Percentiles rank a stretch among this genome's conserved stretches.
Evolutionary conservation across 805 yeast genomes (phyloP).

Genomic region (Teunomyces stri): DNA sequence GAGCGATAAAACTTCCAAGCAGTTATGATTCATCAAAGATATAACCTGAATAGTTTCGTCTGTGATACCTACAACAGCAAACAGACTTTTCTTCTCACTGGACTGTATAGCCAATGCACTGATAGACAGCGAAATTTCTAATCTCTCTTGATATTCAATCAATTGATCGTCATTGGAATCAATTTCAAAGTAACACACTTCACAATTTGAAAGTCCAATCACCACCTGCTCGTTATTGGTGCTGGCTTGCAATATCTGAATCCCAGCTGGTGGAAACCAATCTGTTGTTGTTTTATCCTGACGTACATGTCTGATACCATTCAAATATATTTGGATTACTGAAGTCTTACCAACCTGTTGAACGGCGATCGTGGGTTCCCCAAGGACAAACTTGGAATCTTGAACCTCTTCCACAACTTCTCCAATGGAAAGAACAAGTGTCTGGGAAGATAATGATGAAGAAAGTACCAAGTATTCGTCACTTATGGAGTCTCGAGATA

Average conservation of each 20-base stretch:
- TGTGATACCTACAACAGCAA: constrained; percentile 66
- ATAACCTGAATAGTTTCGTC: constrained; percentile 70
- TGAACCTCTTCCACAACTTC: constrained; percentile 76
- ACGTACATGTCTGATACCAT: constrained; percentile 60
- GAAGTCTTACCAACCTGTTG: constrained; percentile 64
- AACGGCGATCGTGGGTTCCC: constrained; percentile 63
- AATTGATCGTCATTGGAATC: constrained; percentile 58
- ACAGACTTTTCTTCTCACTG: constrained; percentile 46
- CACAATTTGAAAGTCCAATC: constrained; percentile 68
- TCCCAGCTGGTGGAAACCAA: constrained; percentile 85
- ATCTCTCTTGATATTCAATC: constrained; percentile 64
- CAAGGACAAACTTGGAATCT: constrained; percentile 57
- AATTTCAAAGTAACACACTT: constrained; percentile 79
- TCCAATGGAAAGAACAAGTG: constrained; percentile 73
- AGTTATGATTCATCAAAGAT: constrained; percentile 56
- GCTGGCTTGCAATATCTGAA: constrained; percentile 56
- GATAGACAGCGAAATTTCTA: constrained; percentile 51
- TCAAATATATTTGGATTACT: constrained; percentile 67
- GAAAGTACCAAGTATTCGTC: constrained; percentile 69
- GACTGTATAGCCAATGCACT: constrained; percentile 43
- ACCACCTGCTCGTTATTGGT: constrained; percentile 67
- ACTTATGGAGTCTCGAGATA: constrained; percentile 39
- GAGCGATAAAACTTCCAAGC: constrained; percentile 58
- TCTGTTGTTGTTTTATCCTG: constrained; percentile 44
- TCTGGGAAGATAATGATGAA: constrained; percentile 52